Conservation (phyloP, 2,329 filamentous ascomycete species). For the Diplodia mutila region DNA sequence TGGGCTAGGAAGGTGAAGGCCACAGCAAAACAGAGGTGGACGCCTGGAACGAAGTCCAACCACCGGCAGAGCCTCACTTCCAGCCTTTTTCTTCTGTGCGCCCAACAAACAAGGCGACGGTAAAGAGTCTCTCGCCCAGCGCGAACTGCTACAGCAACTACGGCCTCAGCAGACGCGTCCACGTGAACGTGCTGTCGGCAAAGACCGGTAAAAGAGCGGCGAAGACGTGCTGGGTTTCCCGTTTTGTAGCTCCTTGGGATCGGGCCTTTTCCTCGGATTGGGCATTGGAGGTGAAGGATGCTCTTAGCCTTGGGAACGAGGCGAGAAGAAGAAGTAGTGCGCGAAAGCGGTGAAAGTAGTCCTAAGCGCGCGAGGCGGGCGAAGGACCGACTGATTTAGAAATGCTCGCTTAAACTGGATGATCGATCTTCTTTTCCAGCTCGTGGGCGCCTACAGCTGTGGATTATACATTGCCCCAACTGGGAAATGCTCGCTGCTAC, state of each 20-base stretch:
- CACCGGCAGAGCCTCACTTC: neutral
- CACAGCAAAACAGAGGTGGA: neutral
- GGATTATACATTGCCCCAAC: constrained; percentile 7
- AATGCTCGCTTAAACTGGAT: constrained; percentile 15
- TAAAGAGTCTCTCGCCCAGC: neutral
- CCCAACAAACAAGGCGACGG: neutral
- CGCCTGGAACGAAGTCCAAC: neutral
- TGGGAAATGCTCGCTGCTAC: constrained; percentile 18
- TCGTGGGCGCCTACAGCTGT: neutral
- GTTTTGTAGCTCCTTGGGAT: neutral
- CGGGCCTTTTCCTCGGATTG: constrained; percentile 10
- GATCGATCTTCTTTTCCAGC: constrained; percentile 20
- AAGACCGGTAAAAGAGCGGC: neutral
- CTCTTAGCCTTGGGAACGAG: neutral
- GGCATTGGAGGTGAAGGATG: constrained; percentile 3
- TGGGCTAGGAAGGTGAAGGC: neutral
- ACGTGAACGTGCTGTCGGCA: constrained; percentile 14
- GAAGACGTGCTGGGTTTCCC: neutral
- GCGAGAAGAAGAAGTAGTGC: constrained; percentile 20
- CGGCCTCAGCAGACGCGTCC: constrained; percentile 2
- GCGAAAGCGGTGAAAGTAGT: constrained; percentile 12
- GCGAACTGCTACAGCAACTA: constrained; percentile 1
- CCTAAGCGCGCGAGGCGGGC: constrained; percentile 14
- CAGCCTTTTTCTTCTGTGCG: neutral
- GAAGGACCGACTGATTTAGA: constrained; percentile 23